Percentiles rank a stretch among this genome's conserved stretches.
phyloP scores from a whole-genome alignment of 768 basidiomycete genomes.

The Boletus subparvulus region DNA sequence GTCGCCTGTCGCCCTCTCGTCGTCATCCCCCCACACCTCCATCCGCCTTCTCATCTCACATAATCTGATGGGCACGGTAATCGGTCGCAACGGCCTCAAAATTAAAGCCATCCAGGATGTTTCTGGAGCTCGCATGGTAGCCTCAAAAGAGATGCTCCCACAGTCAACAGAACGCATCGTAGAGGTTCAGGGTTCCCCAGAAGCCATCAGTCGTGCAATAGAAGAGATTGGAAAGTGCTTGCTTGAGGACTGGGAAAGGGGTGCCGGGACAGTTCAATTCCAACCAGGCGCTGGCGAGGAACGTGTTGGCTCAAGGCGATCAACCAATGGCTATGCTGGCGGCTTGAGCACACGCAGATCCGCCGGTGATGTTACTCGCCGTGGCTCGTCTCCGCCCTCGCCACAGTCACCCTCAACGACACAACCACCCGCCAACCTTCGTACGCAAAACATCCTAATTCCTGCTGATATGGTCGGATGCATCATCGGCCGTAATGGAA shows the following conservation, averaged over 20 bases:
- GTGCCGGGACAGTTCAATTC: conserved; percentile 91
- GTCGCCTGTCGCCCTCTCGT: conserved; percentile 66
- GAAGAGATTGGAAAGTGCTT: conserved; percentile 95
- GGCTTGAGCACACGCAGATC: conserved; percentile 57
- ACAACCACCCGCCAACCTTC: conserved; percentile 74
- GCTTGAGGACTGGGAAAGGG: conserved; percentile 95
- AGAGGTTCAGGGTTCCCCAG: conserved; percentile 93
- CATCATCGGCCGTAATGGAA: conserved; percentile 93
- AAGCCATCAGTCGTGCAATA: conserved; percentile 89
- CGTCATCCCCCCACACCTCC: conserved; percentile 69
- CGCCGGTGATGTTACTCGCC: conserved; percentile 55
- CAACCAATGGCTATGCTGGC: conserved; percentile 50
- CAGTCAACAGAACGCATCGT: conserved; percentile 99
- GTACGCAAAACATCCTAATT: conserved; percentile 99
- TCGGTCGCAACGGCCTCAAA: conserved; percentile 93
- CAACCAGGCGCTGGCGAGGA: conserved; percentile 86
- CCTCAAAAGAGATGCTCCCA: conserved; percentile 98
- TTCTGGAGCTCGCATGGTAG: conserved; percentile 97
- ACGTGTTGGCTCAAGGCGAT: conserved; percentile 50
- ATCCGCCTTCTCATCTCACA: conserved; percentile 98
- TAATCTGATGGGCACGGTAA: conserved; percentile 99
- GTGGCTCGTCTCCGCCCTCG: conserved; percentile 41
- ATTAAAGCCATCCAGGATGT: conserved; percentile 98
- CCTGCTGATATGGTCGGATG: conserved; percentile 99
- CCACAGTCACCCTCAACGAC: conserved; percentile 45